phyloP scores from a whole-genome alignment of 2,329 filamentous ascomycete genomes.

The Blastomyces silverae region DNA sequence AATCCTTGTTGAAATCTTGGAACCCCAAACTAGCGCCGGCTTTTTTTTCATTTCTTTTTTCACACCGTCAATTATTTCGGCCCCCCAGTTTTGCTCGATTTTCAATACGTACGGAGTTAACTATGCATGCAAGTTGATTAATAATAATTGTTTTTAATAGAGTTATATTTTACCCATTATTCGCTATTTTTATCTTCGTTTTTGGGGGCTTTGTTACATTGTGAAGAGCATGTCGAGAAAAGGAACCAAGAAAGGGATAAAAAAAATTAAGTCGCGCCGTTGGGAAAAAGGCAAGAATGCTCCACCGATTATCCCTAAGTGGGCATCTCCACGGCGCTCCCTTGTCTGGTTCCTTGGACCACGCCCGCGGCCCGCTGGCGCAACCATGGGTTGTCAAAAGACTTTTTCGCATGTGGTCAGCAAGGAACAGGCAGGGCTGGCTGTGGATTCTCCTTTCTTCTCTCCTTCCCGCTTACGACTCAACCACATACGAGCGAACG shows the following conservation, averaged over 20 bases:
- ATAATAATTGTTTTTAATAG: neutral
- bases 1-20: neutral
- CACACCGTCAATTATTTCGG: neutral
- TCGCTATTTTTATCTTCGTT: neutral
- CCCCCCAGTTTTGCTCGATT: neutral
- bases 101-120: neutral
- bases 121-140: neutral
- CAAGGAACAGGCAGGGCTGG: neutral
- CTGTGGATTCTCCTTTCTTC: neutral
- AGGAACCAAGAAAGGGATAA: neutral
- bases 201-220: neutral
- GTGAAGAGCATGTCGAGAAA: too few species aligned
- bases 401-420: neutral
- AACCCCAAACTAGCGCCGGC: neutral
- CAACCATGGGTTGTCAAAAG: neutral
- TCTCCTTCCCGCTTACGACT: neutral
- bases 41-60: neutral
- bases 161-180: neutral
- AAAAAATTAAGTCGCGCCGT: neutral
- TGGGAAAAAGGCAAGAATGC: neutral
- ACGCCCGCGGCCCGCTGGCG: slow-evolving; percentile 5
- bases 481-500: neutral
- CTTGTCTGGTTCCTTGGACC: slow-evolving; percentile 5
- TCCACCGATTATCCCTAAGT: slow-evolving; percentile 1
- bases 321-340: neutral